Evolutionary conservation across 257 asterid species (phyloP), one percentile per base, ranked within the genome.

Genomic region (Lycium barbarum): DNA sequence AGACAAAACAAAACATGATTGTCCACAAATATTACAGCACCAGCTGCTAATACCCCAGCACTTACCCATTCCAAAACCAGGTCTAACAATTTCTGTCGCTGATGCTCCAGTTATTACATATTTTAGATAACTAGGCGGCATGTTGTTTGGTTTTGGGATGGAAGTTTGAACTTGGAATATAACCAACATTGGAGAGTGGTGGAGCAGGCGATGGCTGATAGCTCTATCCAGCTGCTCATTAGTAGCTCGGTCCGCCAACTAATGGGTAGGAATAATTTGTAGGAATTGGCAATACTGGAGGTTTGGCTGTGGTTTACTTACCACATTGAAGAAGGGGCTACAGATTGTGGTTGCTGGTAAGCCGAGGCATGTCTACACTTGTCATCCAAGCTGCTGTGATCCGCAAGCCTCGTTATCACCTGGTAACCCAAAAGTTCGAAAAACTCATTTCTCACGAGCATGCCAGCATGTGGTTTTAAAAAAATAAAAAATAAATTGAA

Each of bases 31-130:
- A 95, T 87, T 85, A 93, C 88, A 33, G 98, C 93, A 6, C 98
- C 93, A 1, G 95, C 97, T 57, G 97, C 98, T 80, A 92, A 87
- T 49, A 95, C 94, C 54, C 95, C 95, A 0, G 92, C 93, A 89
- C 45, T 6, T 40, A 40, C 95, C 95, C 90, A 84, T 79, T 79
- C 91, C 95, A 68, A 92, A 84, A 22, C 93, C 91, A 58, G 91
- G 91, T 54, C 45, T 40, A 3, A 6, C 45, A 65, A 91, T 84
- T 7, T 45, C 91, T 72, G 88, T 91, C 2, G 91, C 85, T 70
- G 91, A 86, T 86, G 90, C 84, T 47, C 85, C 90, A n/a, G n/a
- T n/a, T n/a, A n/a, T n/a, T n/a, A n/a, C n/a, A n/a, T n/a, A n/a
- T n/a, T 85, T 89, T 53, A 88, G 5, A 40, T 40, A 40, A 4